Percentiles rank a stretch among this genome's conserved stretches.
phyloP scores from a whole-genome alignment of 352 stramenopile species.

The Blastocystis sp. region DNA sequence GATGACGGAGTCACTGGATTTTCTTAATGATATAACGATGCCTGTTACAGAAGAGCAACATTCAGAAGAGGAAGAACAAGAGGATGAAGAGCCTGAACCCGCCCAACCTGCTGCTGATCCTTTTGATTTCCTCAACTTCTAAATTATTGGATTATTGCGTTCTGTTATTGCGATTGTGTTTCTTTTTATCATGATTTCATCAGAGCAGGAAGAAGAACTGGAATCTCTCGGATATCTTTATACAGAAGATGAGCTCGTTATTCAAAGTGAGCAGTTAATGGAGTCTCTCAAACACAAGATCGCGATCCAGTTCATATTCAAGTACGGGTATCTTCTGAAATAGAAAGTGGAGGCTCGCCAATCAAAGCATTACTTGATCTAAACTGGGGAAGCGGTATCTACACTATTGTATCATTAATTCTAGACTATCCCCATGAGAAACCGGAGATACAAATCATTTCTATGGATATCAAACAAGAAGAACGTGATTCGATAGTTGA shows the following conservation, averaged over 20 bases:
- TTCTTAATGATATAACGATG: slow-evolving; percentile 43
- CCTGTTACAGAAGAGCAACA: background rate
- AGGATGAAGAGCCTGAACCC: background rate
- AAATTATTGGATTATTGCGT: background rate
- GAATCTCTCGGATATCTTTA: slow-evolving; percentile 21
- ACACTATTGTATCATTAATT: background rate
- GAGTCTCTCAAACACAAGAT: background rate
- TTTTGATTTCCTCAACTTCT: slow-evolving; percentile 45
- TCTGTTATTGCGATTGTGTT: background rate
- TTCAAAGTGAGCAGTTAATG: background rate
- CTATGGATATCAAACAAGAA: slow-evolving; percentile 27
- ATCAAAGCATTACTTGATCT: slow-evolving; percentile 58
- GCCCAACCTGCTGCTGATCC: background rate
- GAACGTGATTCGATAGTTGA: background rate
- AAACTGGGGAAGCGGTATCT: background rate
- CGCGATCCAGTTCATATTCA: slow-evolving; percentile 40
- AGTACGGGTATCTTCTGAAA: background rate
- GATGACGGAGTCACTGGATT: background rate
- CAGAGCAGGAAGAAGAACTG: slow-evolving; percentile 47
- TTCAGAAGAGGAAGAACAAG: background rate
- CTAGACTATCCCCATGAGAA: slow-evolving; percentile 47
- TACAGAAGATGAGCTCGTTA: slow-evolving; percentile 17
- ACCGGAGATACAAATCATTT: slow-evolving; percentile 7
- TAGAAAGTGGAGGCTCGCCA: background rate
- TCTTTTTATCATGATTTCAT: slow-evolving; percentile 43